A percentile compares a stretch with the other conserved stretches of the same genome.
Evolutionary conservation across 139 green algal species (phyloP).

Genomic region (Chlorella sp.): DNA sequence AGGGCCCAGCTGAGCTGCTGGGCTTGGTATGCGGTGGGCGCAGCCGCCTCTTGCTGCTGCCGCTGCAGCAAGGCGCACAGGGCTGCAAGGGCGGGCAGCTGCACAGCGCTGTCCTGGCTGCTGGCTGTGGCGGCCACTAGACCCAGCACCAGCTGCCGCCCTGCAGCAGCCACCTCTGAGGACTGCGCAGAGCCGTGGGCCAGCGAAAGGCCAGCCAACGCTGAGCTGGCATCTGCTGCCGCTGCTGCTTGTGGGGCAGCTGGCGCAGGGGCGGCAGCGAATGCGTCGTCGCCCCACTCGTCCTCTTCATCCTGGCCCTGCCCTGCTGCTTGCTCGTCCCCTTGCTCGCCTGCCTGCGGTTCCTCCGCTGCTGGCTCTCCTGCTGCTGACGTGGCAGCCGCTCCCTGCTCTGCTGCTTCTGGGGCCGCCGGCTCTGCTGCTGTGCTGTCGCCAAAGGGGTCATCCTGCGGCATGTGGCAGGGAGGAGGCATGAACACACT

Average conservation of each 20-base stretch:
- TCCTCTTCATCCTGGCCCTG: neutral
- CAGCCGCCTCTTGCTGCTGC: constrained; percentile 1
- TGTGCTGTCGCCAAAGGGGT: constrained; percentile 3
- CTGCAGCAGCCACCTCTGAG: constrained; percentile 4
- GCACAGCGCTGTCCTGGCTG: neutral
- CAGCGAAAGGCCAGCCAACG: neutral
- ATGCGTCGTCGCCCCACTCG: constrained; percentile 22
- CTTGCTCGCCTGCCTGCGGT: no score
- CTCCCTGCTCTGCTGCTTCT: neutral
- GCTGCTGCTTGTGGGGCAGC: neutral
- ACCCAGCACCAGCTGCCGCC: constrained; percentile 16
- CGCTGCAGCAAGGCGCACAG: constrained; percentile 20
- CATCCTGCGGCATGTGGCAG: neutral
- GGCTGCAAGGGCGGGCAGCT: neutral
- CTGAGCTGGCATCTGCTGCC: neutral
- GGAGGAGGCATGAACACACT: no score
- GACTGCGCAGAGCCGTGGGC: no score
- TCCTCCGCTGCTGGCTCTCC: neutral
- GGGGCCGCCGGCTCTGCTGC: neutral
- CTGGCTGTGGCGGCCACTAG: constrained; percentile 20
- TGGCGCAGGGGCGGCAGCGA: neutral
- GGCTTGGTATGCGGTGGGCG: no score
- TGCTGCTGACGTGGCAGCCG: neutral
- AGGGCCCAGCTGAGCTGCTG: constrained; percentile 14
- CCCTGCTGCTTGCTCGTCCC: neutral